Conservation (phyloP, 495 filamentous ascomycete genomes). For the Aspergillus biplanus region DNA sequence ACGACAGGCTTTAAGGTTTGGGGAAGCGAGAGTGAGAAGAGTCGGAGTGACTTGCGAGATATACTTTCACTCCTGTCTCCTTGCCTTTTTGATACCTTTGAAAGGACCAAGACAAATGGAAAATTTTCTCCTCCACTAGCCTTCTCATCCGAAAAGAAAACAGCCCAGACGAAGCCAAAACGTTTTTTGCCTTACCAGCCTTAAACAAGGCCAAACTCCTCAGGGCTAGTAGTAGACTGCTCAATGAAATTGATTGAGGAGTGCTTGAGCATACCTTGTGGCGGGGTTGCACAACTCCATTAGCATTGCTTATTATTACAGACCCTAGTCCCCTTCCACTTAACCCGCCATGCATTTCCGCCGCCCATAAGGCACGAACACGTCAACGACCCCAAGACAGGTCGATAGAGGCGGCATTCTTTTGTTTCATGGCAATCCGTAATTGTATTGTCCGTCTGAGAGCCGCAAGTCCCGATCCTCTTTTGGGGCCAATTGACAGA, state of each 20-base stretch:
- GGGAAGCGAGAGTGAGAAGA: background rate
- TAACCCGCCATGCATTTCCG: conserved; percentile 22
- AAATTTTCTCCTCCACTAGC: background rate
- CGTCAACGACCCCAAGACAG: conserved; percentile 29
- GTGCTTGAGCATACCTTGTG: background rate
- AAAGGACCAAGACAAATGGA: background rate
- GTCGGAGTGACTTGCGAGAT: background rate
- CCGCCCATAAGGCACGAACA: conserved; percentile 30
- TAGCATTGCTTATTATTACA: background rate
- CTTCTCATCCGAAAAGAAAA: background rate
- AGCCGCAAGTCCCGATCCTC: conserved; percentile 21
- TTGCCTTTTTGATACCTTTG: background rate
- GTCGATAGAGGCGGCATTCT: background rate
- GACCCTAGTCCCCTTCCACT: no score
- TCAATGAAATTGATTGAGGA: no score
- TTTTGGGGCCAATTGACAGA: conserved; percentile 9
- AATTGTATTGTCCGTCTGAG: conserved; percentile 17
- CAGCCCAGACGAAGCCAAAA: background rate
- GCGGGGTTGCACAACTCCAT: conserved; percentile 16
- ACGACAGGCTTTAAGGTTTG: background rate
- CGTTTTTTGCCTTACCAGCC: background rate
- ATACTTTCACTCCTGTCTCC: background rate
- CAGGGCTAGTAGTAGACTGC: background rate
- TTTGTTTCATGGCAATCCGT: conserved; percentile 14
- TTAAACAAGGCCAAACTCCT: background rate